These are phyloP conservation scores for Suillus brevipes DNA, from an alignment of 768 basidiomycete genomes.

Conservation along the genomic window DNA sequence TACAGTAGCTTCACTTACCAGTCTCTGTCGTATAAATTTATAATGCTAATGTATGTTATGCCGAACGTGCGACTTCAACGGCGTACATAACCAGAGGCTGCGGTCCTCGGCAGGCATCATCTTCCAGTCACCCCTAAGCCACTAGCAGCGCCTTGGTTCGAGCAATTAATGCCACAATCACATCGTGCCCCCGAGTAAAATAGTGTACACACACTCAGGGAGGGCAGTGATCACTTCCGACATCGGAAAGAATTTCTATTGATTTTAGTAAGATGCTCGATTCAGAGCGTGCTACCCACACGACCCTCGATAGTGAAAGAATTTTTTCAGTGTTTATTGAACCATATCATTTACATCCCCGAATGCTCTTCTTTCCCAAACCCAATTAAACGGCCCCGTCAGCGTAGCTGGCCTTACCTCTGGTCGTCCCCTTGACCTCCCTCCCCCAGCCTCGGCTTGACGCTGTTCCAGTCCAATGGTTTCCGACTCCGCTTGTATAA, in stretches of 20 bases:
- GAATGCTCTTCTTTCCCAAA: conserved; percentile 4
- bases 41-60: not conserved
- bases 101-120: not conserved
- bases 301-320: conserved; percentile 12
- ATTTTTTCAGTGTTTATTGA: conserved; percentile 9
- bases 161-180: not conserved
- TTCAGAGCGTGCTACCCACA: conserved; percentile 11
- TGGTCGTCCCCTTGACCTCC: not conserved
- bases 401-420: not conserved
- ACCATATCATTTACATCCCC: conserved; percentile 8
- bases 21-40: not conserved
- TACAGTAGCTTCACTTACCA: not conserved
- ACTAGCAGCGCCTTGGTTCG: not conserved
- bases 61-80: not conserved
- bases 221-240: not conserved
- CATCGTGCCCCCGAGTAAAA: not conserved
- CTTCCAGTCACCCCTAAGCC: not conserved
- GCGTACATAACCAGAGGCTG: not conserved
- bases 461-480: not conserved
- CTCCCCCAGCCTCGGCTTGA: not conserved
- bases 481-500: conserved; percentile 19
- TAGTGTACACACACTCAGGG: not conserved
- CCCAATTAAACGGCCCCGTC: not conserved
- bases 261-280: conserved; percentile 7
- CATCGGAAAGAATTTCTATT: not conserved